These are phyloP conservation scores for Elaeis oleifera DNA, from an alignment of 202 grass and related monocot genomes.

Conservation along the genomic window DNA sequence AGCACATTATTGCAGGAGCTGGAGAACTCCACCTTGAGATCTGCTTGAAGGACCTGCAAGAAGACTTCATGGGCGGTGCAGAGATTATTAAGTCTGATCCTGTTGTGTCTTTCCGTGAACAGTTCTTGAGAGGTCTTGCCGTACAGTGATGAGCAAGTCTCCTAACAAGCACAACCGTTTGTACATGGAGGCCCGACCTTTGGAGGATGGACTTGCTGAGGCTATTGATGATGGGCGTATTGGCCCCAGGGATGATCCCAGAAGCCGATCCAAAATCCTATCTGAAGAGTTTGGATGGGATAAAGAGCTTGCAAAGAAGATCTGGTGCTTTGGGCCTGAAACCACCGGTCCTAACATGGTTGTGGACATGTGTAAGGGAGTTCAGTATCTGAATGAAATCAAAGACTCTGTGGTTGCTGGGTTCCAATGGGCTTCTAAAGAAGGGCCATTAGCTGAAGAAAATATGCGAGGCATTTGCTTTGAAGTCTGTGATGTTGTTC, in stretches of 20 bases:
- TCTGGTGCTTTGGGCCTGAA: slow-evolving; percentile 20
- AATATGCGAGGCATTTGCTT: slow-evolving; percentile 15
- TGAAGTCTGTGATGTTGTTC: slow-evolving; percentile 13
- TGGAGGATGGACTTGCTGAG: slow-evolving; percentile 3
- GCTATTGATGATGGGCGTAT: slow-evolving; percentile 3
- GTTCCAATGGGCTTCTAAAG: slow-evolving; percentile 15
- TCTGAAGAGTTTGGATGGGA: slow-evolving; percentile 16
- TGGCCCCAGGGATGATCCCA: slow-evolving; percentile 6
- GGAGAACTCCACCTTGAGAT: slow-evolving; percentile 15
- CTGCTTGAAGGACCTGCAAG: slow-evolving; percentile 14
- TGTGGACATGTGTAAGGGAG: slow-evolving; percentile 16
- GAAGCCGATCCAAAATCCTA: background rate
- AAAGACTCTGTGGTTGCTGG: slow-evolving; percentile 16
- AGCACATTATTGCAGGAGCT: slow-evolving; percentile 11
- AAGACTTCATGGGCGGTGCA: slow-evolving; percentile 8
- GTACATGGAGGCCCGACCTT: slow-evolving; percentile 10
- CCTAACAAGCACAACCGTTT: slow-evolving; percentile 16
- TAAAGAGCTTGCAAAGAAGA: slow-evolving; percentile 17
- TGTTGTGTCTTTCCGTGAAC: slow-evolving; percentile 14
- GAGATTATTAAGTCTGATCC: slow-evolving; percentile 8
- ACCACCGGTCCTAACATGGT: slow-evolving; percentile 19
- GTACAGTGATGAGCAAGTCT: slow-evolving; percentile 16
- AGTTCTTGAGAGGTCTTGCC: slow-evolving; percentile 1
- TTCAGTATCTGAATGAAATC: slow-evolving; percentile 22
- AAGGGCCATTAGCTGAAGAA: slow-evolving; percentile 11